Conservation (phyloP, 1,284 basidiomycete species). For the Neolentinus lepideus region DNA sequence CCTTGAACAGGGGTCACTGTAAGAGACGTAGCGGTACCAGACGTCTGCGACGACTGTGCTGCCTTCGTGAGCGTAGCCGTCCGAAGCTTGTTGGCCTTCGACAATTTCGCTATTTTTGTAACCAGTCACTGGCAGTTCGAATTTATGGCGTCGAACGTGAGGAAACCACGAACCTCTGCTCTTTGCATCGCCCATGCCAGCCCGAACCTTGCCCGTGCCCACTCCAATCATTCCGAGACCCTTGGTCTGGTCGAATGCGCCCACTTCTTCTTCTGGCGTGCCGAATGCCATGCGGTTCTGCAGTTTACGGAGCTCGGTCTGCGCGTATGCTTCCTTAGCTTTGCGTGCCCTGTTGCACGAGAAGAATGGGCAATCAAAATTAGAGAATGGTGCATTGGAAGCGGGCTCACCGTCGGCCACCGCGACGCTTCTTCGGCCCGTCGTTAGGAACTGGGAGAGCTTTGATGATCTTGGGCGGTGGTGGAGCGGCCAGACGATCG, state of each 20-base stretch:
- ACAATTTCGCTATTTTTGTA: slow-evolving; percentile 73
- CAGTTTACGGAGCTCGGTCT: slow-evolving; percentile 93
- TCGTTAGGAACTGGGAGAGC: slow-evolving; percentile 96
- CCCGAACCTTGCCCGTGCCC: slow-evolving; percentile 82
- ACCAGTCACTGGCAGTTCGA: background rate
- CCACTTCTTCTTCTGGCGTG: slow-evolving; percentile 92
- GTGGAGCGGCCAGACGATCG: slow-evolving; percentile 89
- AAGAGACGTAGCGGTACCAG: slow-evolving; percentile 87
- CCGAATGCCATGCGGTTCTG: slow-evolving; percentile 98
- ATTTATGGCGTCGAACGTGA: slow-evolving; percentile 1
- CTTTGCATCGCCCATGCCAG: slow-evolving; percentile 79
- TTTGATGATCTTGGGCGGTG: slow-evolving; percentile 90
- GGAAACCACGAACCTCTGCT: slow-evolving; percentile 60
- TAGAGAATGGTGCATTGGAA: background rate
- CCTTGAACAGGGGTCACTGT: slow-evolving; percentile 97
- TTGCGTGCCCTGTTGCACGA: slow-evolving; percentile 71
- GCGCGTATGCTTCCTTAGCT: slow-evolving; percentile 94
- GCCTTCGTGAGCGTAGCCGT: slow-evolving; percentile 77
- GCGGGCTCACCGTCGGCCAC: slow-evolving; percentile 75
- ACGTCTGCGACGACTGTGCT: slow-evolving; percentile 54
- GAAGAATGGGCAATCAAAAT: background rate
- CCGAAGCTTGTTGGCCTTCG: slow-evolving; percentile 91
- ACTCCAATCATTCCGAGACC: slow-evolving; percentile 95
- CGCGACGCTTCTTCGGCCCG: slow-evolving; percentile 91
- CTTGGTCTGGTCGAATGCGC: slow-evolving; percentile 93